phyloP scores from a whole-genome alignment of 805 yeast genomes.

The Kluyveromyces aestuarii region DNA sequence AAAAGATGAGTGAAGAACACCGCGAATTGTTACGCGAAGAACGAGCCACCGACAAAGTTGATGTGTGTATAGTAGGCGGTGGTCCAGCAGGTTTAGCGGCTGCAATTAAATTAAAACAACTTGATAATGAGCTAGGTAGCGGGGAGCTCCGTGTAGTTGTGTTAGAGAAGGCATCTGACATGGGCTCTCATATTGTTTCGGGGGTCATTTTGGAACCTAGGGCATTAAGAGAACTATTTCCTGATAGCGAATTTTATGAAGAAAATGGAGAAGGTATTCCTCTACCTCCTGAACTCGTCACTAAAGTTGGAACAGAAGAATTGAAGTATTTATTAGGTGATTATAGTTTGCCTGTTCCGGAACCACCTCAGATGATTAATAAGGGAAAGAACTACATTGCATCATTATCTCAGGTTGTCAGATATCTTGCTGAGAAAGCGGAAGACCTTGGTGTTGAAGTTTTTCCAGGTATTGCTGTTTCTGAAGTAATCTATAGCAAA shows the following conservation, averaged over 20 bases:
- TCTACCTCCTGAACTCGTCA: slow-evolving; percentile 66
- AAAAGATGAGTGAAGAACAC: slow-evolving; percentile 33
- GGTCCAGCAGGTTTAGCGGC: slow-evolving; percentile 97
- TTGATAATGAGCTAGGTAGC: slow-evolving; percentile 54
- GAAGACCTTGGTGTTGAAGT: slow-evolving; percentile 91
- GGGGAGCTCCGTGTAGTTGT: slow-evolving; percentile 79
- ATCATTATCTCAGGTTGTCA: slow-evolving; percentile 71
- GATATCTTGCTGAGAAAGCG: slow-evolving; percentile 78
- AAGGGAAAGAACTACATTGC: slow-evolving; percentile 76
- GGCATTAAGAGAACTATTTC: slow-evolving; percentile 76
- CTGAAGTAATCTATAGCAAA: slow-evolving; percentile 58
- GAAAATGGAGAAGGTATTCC: slow-evolving; percentile 54
- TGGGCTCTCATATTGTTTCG: slow-evolving; percentile 86
- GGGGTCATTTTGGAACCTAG: slow-evolving; percentile 94
- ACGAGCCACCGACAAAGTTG: slow-evolving; percentile 79
- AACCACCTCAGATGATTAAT: slow-evolving; percentile 86
- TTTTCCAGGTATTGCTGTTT: slow-evolving; percentile 83
- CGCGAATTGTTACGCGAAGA: slow-evolving; percentile 45
- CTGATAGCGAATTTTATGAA: slow-evolving; percentile 48
- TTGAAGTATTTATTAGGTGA: slow-evolving; percentile 61
- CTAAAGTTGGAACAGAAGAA: slow-evolving; percentile 65
- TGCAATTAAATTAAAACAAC: slow-evolving; percentile 80
- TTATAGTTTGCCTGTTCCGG: slow-evolving; percentile 66
- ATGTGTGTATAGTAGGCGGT: slow-evolving; percentile 93
- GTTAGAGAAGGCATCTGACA: slow-evolving; percentile 84